phyloP scores from a whole-genome alignment of 192 early-diverging fungal species.

The Coemansia sp. region DNA sequence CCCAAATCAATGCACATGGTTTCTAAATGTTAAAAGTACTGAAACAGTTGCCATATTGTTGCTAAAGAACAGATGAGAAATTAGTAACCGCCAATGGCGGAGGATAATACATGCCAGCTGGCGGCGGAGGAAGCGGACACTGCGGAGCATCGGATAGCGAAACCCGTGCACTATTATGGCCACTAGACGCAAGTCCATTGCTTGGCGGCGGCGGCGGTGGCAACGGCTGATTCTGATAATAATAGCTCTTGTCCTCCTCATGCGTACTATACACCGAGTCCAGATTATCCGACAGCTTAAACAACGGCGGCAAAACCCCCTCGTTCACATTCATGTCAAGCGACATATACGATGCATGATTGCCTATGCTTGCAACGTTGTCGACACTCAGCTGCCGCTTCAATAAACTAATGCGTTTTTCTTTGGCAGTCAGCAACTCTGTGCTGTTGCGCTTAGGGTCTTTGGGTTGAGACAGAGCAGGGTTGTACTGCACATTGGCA shows the following conservation, averaged over 20 bases:
- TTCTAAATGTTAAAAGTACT: not conserved
- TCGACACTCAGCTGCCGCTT: constrained; percentile 44
- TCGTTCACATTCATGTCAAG: constrained; percentile 6
- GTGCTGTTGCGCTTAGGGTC: not conserved
- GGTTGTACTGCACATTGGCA: not conserved
- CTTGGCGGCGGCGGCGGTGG: constrained; percentile 9
- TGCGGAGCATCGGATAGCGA: constrained; percentile 9
- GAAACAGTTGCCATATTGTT: not conserved
- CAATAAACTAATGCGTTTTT: constrained; percentile 36
- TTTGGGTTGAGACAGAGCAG: not conserved
- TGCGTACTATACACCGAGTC: not conserved
- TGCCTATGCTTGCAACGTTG: not conserved
- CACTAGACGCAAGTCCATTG: not conserved
- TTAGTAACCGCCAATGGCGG: not conserved
- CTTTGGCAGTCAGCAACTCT: constrained; percentile 28
- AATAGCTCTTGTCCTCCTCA: not conserved
- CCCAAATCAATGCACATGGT: not conserved
- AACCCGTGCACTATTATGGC: not conserved
- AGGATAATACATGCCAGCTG: not conserved
- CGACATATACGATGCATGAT: not conserved
- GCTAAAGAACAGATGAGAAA: not conserved
- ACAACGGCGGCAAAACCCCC: not conserved
- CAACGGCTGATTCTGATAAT: constrained; percentile 14
- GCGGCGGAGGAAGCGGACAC: constrained; percentile 12
- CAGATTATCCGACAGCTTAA: not conserved